Percentiles rank a stretch among this genome's conserved stretches.
These are phyloP conservation scores for Fusarium tricinctum DNA, from an alignment of 2,329 filamentous ascomycete species.

Conservation along the genomic window DNA sequence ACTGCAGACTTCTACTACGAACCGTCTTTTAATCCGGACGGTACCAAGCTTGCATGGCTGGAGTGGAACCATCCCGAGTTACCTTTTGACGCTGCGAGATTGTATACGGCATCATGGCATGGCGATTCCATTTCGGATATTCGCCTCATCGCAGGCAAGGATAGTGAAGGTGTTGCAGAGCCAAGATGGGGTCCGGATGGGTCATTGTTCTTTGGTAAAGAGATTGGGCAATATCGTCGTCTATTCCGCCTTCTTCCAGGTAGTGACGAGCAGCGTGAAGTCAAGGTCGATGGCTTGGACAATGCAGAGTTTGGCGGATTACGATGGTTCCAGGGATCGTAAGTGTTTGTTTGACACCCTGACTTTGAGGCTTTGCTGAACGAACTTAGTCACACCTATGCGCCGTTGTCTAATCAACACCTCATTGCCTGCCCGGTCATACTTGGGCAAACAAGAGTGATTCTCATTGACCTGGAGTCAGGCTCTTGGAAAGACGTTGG, in stretches of 20 bases:
- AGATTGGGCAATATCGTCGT: slow-evolving; percentile 62
- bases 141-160: slow-evolving; percentile 58
- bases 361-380: background rate
- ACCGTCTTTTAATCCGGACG: slow-evolving; percentile 64
- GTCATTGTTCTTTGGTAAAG: slow-evolving; percentile 63
- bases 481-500: slow-evolving; percentile 52
- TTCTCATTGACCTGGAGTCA: slow-evolving; percentile 57
- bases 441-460: slow-evolving; percentile 53
- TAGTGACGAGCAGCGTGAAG: slow-evolving; percentile 44
- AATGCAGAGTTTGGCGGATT: slow-evolving; percentile 58
- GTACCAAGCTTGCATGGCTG: slow-evolving; percentile 63
- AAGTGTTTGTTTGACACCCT: slow-evolving; percentile 2
- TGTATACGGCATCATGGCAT: slow-evolving; percentile 61
- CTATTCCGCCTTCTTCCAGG: slow-evolving; percentile 58
- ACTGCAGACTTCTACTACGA: slow-evolving; percentile 68
- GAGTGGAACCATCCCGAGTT: slow-evolving; percentile 69
- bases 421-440: slow-evolving; percentile 55
- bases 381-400: slow-evolving; percentile 56
- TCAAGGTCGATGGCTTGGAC: slow-evolving; percentile 58
- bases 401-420: slow-evolving; percentile 53
- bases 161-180: slow-evolving; percentile 61
- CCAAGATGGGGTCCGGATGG: slow-evolving; percentile 66
- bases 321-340: slow-evolving; percentile 52
- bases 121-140: slow-evolving; percentile 51
- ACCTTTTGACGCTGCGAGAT: slow-evolving; percentile 63